Conservation (phyloP, 768 basidiomycete species). For the Melanogaster broomeanus region DNA sequence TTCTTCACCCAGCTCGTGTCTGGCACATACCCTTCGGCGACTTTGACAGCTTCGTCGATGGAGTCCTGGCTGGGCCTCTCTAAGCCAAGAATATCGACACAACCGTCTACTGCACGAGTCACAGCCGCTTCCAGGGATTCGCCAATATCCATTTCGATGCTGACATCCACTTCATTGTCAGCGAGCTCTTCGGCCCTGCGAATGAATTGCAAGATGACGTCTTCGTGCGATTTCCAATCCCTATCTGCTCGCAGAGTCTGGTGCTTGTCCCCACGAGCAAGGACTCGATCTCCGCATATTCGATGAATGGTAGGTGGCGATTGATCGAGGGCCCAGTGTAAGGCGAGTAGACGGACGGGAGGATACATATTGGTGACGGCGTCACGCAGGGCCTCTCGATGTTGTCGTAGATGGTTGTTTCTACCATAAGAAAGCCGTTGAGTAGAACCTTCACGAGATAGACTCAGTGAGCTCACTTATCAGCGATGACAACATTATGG, state of each 20-base stretch:
- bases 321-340: constrained; percentile 70
- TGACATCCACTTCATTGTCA: constrained; percentile 61
- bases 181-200: constrained; percentile 60
- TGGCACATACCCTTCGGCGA: constrained; percentile 43
- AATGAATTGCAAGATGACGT: constrained; percentile 83
- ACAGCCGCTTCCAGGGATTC: constrained; percentile 58
- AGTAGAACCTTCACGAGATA: background rate
- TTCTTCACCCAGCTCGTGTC: constrained; percentile 33
- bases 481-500: constrained; percentile 85
- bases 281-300: constrained; percentile 76
- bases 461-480: constrained; percentile 60
- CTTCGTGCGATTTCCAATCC: constrained; percentile 61
- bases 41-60: constrained; percentile 47
- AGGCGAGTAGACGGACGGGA: constrained; percentile 74
- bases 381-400: constrained; percentile 71
- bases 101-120: constrained; percentile 56
- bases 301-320: constrained; percentile 67
- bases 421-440: constrained; percentile 37
- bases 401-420: constrained; percentile 87
- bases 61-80: constrained; percentile 52
- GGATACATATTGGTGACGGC: constrained; percentile 44
- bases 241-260: constrained; percentile 71
- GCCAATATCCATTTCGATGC: constrained; percentile 65
- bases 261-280: constrained; percentile 79
- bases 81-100: constrained; percentile 56